Base-by-base conservation (phyloP, 2,329 filamentous ascomycete species). In the Penicillium hesseltinei region DNA sequence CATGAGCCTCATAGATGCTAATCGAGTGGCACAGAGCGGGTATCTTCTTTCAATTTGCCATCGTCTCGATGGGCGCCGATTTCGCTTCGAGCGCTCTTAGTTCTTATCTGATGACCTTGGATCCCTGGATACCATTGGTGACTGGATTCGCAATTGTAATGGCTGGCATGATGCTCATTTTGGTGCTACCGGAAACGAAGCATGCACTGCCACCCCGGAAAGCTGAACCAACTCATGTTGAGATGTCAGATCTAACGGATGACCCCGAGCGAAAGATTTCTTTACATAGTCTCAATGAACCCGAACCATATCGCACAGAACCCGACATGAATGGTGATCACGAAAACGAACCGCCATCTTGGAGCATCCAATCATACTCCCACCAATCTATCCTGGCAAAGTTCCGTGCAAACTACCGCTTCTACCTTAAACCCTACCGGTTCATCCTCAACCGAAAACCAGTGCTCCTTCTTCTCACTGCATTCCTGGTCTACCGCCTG, bases 401-500 rank as follows among this genome's bases (percentile, higher is more conserved):
- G 17, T 49, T 67, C n/a, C 53, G 59, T 2, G 54, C 53, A 15
- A 61, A 61, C 13, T 38, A 70, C 67, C 52, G 69, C 54, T 56
- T 70, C 66, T 61, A 72, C 33, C 69, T 66, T 54, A 64, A 58
- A 54, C 77, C 69, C 53, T 81, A 77, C 42, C 66, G 72, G 5
- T 74, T 78, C 46, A 68, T 73, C 4, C 71, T 80, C 43, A 62
- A 76, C 48, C 71, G 73, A 46, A 75, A 71, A 36, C 75, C 76
- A 43, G 69, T 77, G 19, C 69, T 76, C 1, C 67, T 81, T 27
- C 73, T 79, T 4, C 66, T 81, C 9, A 74, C 77, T 11, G 75
- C 77, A 0, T 81, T 81, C 57, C 62, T 82, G 23, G 76, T 79
- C 15, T 80, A 78, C 61, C 73, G 78, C n/a, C 69, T 82, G 7